Base-by-base conservation (phyloP, 169 alveolate genomes). In the Fabrea salina region DNA sequence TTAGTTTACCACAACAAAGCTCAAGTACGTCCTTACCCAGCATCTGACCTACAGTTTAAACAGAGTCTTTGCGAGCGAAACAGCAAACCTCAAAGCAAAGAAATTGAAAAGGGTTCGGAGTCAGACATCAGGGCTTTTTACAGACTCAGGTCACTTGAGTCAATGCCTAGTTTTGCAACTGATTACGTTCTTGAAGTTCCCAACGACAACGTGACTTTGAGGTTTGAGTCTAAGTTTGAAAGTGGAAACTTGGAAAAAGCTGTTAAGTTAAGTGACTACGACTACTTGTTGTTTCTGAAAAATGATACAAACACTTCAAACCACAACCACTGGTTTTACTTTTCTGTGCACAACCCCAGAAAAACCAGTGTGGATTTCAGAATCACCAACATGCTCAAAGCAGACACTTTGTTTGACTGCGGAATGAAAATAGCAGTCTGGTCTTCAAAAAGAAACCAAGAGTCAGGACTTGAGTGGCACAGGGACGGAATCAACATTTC, bases 241-340 rank as follows among this genome's bases (percentile, higher is more conserved):
- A 86, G 94, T 35, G 98, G 97, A 13, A 95, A 95, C 82, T 80
- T 95, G 56, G 79, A 91, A 53, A 86, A 96, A 57, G 98, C 97
- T 7, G 83, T 92, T 44, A 44, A 88, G 71, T 88, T 92, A 41
- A 89, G 89, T 33, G 94, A 89, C 44, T 87, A 72, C 77, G 95
- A 93, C 75, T 93, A 96, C 78, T 95, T 93, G 75, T 80, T 96
- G 58, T 88, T 91, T 80, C 71, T 96, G 30, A 93, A 91, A 68
- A 95, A 96, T 19, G 98, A 96, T 87, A 92, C 94, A 75, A 89
- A 88, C 79, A 91, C 97, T n/a, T 87, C 87, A 53, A 96, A 97
- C 1, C 95, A 95, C 68, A 93, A 95, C 4, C 92, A 95, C 81
- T 95, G 98, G 97, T 95, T 89, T 75, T 92, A 85, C 82, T 95